A percentile compares a stretch with the other conserved stretches of the same genome.
Conservation (phyloP, 768 basidiomycete species). For the Leccinum pellstonianum region DNA sequence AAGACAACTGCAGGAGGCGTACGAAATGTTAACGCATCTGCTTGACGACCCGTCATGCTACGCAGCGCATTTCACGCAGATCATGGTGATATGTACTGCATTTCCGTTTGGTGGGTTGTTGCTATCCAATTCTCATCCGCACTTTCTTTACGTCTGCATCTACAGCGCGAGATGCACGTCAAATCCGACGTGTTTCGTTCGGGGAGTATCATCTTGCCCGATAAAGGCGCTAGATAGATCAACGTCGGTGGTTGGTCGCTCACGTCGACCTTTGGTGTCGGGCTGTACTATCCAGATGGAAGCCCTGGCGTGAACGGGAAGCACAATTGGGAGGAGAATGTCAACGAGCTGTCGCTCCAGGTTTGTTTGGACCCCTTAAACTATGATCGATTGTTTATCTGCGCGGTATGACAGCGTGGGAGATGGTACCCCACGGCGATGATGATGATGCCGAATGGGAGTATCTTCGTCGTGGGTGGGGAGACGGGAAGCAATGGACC, state of each 20-base stretch:
- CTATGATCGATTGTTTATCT: neutral
- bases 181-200: slow-evolving; percentile 82
- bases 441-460: slow-evolving; percentile 69
- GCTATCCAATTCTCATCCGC: too few relatives aligned
- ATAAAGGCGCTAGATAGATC: slow-evolving; percentile 51
- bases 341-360: slow-evolving; percentile 55
- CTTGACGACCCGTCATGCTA: too few relatives aligned
- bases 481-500: slow-evolving; percentile 68
- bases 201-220: slow-evolving; percentile 69
- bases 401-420: slow-evolving; percentile 41
- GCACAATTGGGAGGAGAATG: slow-evolving; percentile 79
- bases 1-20: too few relatives aligned
- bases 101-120: too few relatives aligned
- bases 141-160: too few relatives aligned
- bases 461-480: slow-evolving; percentile 71
- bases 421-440: slow-evolving; percentile 75
- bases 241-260: slow-evolving; percentile 56
- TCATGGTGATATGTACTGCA: too few relatives aligned
- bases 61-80: too few relatives aligned
- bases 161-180: slow-evolving; percentile 67
- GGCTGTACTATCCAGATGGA: slow-evolving; percentile 73
- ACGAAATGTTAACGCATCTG: too few relatives aligned
- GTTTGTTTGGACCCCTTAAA: slow-evolving; percentile 31
- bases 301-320: slow-evolving; percentile 66
- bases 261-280: slow-evolving; percentile 68